phyloP scores from a whole-genome alignment of 2,329 filamentous ascomycete species.

The Neobulgaria alba region DNA sequence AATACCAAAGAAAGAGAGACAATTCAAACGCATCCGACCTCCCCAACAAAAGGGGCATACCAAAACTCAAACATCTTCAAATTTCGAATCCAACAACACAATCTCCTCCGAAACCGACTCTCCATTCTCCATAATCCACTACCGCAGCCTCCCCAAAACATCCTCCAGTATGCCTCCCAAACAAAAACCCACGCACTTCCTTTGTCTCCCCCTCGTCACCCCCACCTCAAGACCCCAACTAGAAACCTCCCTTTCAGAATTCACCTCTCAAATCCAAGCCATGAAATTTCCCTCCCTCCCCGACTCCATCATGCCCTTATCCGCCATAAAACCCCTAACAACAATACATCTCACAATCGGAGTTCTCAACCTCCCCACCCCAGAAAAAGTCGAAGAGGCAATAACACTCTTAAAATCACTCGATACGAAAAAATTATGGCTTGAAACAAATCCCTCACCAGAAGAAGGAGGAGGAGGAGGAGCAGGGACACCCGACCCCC shows the following conservation, averaged over 20 bases:
- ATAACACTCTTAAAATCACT: conserved; percentile 35
- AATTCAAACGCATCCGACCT: no score
- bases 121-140: no score
- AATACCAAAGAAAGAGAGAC: no score
- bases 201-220: conserved; percentile 66
- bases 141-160: no score
- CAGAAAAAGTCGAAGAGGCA: conserved; percentile 40
- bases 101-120: no score
- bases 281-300: no score
- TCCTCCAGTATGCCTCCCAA: conserved; percentile 1
- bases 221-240: conserved; percentile 54
- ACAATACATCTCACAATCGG: conserved; percentile 82
- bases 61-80: no score
- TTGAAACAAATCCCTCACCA: conserved; percentile 30
- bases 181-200: conserved; percentile 55
- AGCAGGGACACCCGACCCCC: neutral
- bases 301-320: no score
- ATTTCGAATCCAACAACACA: no score
- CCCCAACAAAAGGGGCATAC: no score
- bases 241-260: conserved; percentile 49
- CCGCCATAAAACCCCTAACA: conserved; percentile 66
- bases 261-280: no score
- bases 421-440: conserved; percentile 34
- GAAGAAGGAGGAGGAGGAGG: conserved; percentile 13
- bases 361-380: conserved; percentile 63